phyloP scores from a whole-genome alignment of 2,329 filamentous ascomycete genomes.

The Talaromyces amestolkiae region DNA sequence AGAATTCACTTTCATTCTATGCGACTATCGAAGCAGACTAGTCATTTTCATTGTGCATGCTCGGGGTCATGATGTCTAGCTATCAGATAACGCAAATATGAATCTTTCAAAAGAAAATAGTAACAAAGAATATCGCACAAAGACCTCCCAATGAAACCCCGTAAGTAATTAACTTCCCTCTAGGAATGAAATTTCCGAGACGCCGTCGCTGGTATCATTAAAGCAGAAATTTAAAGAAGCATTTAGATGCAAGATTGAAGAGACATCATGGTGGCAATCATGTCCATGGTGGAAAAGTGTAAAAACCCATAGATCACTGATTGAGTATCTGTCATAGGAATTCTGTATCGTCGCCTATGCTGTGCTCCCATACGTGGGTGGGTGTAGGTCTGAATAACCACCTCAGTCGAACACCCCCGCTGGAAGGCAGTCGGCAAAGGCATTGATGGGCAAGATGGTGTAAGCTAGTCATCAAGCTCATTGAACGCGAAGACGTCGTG shows the following conservation, averaged over 20 bases:
- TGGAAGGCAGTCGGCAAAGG: neutral
- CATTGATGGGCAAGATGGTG: neutral
- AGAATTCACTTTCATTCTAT: neutral
- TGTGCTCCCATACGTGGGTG: neutral
- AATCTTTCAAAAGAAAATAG: neutral
- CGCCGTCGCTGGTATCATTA: constrained; percentile 12
- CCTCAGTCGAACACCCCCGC: neutral
- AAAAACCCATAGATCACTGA: neutral
- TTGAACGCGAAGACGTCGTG: neutral
- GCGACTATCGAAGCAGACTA: neutral
- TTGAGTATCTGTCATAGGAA: neutral
- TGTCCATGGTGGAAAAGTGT: neutral
- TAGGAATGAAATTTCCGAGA: constrained; percentile 7
- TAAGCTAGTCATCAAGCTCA: neutral
- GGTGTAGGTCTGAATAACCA: neutral
- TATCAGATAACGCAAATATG: neutral
- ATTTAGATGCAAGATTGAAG: neutral
- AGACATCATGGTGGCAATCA: neutral
- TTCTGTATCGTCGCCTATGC: neutral
- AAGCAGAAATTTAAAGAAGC: neutral
- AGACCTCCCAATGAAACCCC: neutral
- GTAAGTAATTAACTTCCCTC: neutral
- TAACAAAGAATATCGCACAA: neutral
- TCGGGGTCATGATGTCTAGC: neutral
- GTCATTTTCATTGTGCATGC: neutral